Conservation (phyloP, 1,284 basidiomycete species). For the Leccinum fallax region DNA sequence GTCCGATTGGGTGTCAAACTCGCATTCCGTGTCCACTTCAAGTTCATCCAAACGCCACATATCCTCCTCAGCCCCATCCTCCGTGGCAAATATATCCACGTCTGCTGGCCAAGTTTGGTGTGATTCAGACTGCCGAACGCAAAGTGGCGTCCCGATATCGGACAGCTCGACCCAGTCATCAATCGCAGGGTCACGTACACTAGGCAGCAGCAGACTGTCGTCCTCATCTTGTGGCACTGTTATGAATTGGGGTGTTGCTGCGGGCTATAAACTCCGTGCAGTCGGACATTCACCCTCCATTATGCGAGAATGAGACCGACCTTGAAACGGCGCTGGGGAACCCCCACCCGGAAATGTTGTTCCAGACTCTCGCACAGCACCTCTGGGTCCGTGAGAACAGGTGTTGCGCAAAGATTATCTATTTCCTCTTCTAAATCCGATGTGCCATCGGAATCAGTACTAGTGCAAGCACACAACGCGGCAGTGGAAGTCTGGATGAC, state of each 20-base stretch:
- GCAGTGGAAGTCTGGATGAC: slow-evolving; percentile 21
- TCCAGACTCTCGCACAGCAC: slow-evolving; percentile 50
- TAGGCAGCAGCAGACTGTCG: slow-evolving; percentile 21
- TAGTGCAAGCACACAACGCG: slow-evolving; percentile 22
- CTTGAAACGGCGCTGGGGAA: slow-evolving; percentile 53
- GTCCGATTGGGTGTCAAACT: slow-evolving; percentile 20
- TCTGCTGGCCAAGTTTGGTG: slow-evolving; percentile 11
- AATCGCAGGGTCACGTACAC: slow-evolving; percentile 5
- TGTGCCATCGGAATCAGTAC: slow-evolving; percentile 5
- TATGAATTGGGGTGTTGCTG: slow-evolving; percentile 8
- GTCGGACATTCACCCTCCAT: not conserved
- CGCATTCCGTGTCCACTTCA: slow-evolving; percentile 8
- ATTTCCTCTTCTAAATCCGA: slow-evolving; percentile 13
- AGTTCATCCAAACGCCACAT: slow-evolving; percentile 16
- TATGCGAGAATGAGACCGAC: slow-evolving; percentile 36
- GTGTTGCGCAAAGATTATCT: slow-evolving; percentile 12
- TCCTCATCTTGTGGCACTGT: slow-evolving; percentile 24
- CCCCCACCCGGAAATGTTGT: slow-evolving; percentile 45
- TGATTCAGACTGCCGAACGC: not conserved
- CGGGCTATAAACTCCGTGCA: slow-evolving; percentile 18
- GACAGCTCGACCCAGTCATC: slow-evolving; percentile 24
- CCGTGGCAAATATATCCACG: slow-evolving; percentile 17
- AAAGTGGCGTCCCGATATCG: slow-evolving; percentile 13
- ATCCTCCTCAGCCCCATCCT: slow-evolving; percentile 18
- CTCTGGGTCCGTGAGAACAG: slow-evolving; percentile 38